These are phyloP conservation scores for Delitschia confertaspora DNA, from an alignment of 495 filamentous ascomycete genomes.

Conservation along the genomic window DNA sequence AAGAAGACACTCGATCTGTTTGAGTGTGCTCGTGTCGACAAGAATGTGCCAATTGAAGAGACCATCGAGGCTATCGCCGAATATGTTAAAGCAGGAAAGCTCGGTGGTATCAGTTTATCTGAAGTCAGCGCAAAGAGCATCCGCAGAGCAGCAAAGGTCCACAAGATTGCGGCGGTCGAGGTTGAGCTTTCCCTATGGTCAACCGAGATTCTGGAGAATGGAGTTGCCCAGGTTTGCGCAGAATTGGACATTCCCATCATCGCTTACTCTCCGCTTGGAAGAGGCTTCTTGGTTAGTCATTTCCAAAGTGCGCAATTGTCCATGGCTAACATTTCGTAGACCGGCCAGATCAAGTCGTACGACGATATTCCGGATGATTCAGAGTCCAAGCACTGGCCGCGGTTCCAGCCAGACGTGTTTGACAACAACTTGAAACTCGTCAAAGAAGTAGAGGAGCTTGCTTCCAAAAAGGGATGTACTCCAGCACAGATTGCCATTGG, in stretches of 20 bases:
- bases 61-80: conserved; percentile 46
- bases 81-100: conserved; percentile 64
- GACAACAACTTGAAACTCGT: conserved; percentile 65
- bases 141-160: conserved; percentile 57
- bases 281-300: conserved; percentile 33
- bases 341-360: conserved; percentile 52
- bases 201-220: conserved; percentile 63
- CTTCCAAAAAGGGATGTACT: conserved; percentile 59
- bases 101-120: conserved; percentile 68
- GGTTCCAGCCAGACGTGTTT: conserved; percentile 63
- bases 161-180: conserved; percentile 67
- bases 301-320: no score
- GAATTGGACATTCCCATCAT: conserved; percentile 64
- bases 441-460: conserved; percentile 54
- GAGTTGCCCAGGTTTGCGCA: conserved; percentile 60
- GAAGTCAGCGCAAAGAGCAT: conserved; percentile 70
- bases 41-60: conserved; percentile 49
- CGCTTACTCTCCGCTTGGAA: conserved; percentile 55
- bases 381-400: conserved; percentile 44
- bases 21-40: conserved; percentile 65
- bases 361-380: conserved; percentile 57
- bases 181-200: conserved; percentile 67
- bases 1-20: conserved; percentile 80
- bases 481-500: conserved; percentile 68
- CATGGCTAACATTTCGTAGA: conserved; percentile 28